Evolutionary conservation across 257 asterid species (phyloP).

Genomic region (Nicotiana attenuata): DNA sequence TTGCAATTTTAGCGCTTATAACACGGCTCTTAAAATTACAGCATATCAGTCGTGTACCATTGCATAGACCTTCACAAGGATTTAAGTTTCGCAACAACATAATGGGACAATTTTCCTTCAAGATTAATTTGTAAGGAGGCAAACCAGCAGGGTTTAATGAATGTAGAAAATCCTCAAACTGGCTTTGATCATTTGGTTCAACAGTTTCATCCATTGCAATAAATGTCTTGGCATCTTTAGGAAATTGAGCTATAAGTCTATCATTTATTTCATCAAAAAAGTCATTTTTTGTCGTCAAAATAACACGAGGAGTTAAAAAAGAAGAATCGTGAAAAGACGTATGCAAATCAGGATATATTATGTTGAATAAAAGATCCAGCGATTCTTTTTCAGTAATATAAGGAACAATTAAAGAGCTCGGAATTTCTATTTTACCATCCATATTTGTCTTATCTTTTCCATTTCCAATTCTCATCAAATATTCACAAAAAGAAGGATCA

Average conservation of each 20-base stretch:
- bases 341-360: not conserved
- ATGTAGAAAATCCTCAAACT: not conserved
- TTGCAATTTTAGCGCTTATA: too few relatives aligned
- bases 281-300: not conserved
- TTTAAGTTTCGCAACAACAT: too few relatives aligned
- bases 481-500: not conserved
- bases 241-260: not conserved
- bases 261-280: not conserved
- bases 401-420: not conserved
- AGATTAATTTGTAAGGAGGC: too few relatives aligned
- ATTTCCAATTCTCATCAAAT: not conserved
- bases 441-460: not conserved
- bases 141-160: too few relatives aligned
- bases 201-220: not conserved
- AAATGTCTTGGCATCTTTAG: not conserved
- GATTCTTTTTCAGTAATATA: not conserved
- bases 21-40: too few relatives aligned
- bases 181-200: not conserved
- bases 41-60: too few relatives aligned
- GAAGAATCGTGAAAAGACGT: not conserved
- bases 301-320: not conserved
- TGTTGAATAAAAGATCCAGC: not conserved
- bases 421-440: not conserved
- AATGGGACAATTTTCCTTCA: too few relatives aligned
- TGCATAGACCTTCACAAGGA: too few relatives aligned